Evolutionary conservation across 352 stramenopile species (phyloP), one percentile per base, ranked within the genome.

Genomic region (Blastocystis sp.): DNA sequence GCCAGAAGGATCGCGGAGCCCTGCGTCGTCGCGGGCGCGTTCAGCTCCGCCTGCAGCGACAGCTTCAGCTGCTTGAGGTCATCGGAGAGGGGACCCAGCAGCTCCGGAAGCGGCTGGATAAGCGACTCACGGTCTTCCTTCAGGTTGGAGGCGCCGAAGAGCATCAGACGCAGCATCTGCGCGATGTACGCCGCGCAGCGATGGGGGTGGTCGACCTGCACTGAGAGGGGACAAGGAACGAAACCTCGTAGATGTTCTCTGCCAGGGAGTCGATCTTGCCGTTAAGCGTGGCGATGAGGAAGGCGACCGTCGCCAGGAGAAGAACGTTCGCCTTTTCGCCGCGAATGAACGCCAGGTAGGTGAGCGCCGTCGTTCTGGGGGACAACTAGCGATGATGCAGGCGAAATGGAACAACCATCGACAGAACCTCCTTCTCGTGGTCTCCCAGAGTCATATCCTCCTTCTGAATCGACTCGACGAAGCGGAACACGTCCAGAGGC

Each of bases 21-120:
- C 24, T 42, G n/a, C 36, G 36, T n/a, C 1, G 34, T 64, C 3
- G 77, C 21, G 21, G 53, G 77, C 32, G 57, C 77, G 38, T 73
- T 78, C 29, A 78, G 59, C 32, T 78, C 67, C 21, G 67, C 67
- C 67, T 78, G 67, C 9, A 78, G 67, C 24, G 38, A 21, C 42
- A 78, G 67, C 32, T 81, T 86, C 6, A 84, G 36, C 32, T 59
- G 73, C 53, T 81, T 78, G 3, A 85, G 27, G 21, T 81, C 34
- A 61, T 81, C 64, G 42, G 46, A 86, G 38, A 79, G 24, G 16
- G 77, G 64, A 38, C 40, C 77, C 34, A 73, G 46, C 16, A 78
- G 61, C 51, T 86, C 57, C 7, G 56, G 61, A 42, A 81, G 64
- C 18, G 77, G 46, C 21, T 67, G 21, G 32, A 84, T 42, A 11